Evolutionary conservation across 164 flowering plant species (phyloP), one percentile per base, ranked within the genome.

Genomic region (Echeveria elegans): DNA sequence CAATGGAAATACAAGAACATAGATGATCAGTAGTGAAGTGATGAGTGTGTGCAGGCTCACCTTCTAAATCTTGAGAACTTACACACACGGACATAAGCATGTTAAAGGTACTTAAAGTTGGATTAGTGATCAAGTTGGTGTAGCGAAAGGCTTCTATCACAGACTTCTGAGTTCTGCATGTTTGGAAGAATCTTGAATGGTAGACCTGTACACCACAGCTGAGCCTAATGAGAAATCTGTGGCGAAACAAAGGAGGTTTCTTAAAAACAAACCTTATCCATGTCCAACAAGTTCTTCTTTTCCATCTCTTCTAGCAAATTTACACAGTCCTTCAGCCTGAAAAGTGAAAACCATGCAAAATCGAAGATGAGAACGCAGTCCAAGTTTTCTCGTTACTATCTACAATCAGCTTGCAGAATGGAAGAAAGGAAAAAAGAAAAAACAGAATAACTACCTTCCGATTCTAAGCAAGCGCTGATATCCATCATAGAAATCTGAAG

Each of bases 61-160:
- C 88, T 67, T 87, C 93, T 47, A 78, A 81, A 86, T 91, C 92
- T 80, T 86, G 93, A 66, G 92, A 83, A 75, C 76, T 77, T 61
- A 96, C 81, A 77, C 92, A 94, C 12, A 94, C 99, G 70, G 97
- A 85, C 87, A 91, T 77, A 36, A 94, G 92, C 99, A 91, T 89
- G 73, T 91, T 94, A 77, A 88, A 91, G 53, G 99, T 91, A 74
- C 97, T 91, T 75, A 94, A 47, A 47, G 96, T 87, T 66, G 96
- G 94, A 69, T 83, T 87, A 32, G 72, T 71, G 38, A 94, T 83
- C 76, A 94, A 77, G 75, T 78, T 85, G 56, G 73, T 72, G 74
- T 84, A 94, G 68, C 82, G 83, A 69, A 94, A 89, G 52, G 96
- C 99, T 77, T 86, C 92, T 34, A 81, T 77, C 16, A 87, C 88